These are phyloP conservation scores for Extremus antarcticus DNA, from an alignment of 495 filamentous ascomycete species.

Conservation along the genomic window DNA sequence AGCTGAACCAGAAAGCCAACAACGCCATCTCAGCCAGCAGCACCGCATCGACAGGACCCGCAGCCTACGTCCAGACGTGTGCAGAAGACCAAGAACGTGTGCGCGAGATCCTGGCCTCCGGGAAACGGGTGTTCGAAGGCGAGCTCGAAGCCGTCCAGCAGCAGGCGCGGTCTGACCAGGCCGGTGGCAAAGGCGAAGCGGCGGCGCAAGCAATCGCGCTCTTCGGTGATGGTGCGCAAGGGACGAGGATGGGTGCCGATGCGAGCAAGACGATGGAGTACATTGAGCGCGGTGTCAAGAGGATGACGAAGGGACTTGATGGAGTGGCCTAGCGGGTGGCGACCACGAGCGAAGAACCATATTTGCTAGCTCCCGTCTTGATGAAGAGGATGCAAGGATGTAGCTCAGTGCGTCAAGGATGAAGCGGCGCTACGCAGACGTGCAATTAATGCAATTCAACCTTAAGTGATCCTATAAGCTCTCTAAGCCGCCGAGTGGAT, in stretches of 20 bases:
- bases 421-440: too few relatives aligned
- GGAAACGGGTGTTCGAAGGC: neutral
- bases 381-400: too few relatives aligned
- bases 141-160: neutral
- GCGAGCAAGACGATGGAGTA: neutral
- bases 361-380: too few relatives aligned
- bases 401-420: too few relatives aligned
- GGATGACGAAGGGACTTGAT: neutral
- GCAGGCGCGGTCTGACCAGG: neutral
- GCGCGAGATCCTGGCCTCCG: neutral
- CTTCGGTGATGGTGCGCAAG: neutral
- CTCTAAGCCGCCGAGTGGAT: neutral
- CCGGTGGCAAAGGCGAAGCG: neutral
- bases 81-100: neutral
- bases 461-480: neutral
- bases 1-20: neutral
- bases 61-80: neutral
- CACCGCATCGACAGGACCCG: neutral
- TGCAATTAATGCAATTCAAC: too few relatives aligned
- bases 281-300: neutral
- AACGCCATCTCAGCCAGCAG: neutral
- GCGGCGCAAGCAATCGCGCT: neutral
- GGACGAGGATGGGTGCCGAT: neutral
- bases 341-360: too few relatives aligned
- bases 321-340: neutral